These are phyloP conservation scores for Ophiostoma perfectum DNA, from an alignment of 2,329 filamentous ascomycete species.

Conservation along the genomic window DNA sequence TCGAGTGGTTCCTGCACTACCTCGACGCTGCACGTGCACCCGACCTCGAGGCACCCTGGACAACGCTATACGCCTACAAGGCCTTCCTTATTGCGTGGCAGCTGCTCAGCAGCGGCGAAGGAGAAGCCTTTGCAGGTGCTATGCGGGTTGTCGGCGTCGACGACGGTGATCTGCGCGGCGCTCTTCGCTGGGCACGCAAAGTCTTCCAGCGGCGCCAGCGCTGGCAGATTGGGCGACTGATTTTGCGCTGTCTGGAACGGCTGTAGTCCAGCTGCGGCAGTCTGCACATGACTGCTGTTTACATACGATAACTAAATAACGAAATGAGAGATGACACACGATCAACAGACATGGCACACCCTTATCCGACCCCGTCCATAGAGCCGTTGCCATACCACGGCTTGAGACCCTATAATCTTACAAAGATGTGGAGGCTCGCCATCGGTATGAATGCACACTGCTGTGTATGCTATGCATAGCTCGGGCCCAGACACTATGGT, in stretches of 20 bases:
- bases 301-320: not conserved
- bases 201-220: constrained; percentile 32
- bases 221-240: constrained; percentile 34
- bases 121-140: constrained; percentile 30
- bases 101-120: constrained; percentile 28
- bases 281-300: not conserved
- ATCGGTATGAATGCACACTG: not conserved
- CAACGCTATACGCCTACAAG: constrained; percentile 38
- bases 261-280: not conserved
- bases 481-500: not conserved
- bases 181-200: constrained; percentile 32
- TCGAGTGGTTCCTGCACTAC: constrained; percentile 23
- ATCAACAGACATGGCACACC: not conserved
- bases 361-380: not conserved
- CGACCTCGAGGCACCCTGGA: constrained; percentile 37
- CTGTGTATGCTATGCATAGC: not conserved
- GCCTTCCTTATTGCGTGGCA: constrained; percentile 40
- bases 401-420: not conserved
- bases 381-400: not conserved
- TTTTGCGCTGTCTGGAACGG: constrained; percentile 32
- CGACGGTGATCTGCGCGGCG: constrained; percentile 32
- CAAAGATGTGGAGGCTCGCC: not conserved
- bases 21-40: constrained; percentile 24
- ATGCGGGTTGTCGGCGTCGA: constrained; percentile 25
- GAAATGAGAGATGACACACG: not conserved